Conservation (phyloP, 305 asterid genomes). For the Fraxinus ornus region DNA sequence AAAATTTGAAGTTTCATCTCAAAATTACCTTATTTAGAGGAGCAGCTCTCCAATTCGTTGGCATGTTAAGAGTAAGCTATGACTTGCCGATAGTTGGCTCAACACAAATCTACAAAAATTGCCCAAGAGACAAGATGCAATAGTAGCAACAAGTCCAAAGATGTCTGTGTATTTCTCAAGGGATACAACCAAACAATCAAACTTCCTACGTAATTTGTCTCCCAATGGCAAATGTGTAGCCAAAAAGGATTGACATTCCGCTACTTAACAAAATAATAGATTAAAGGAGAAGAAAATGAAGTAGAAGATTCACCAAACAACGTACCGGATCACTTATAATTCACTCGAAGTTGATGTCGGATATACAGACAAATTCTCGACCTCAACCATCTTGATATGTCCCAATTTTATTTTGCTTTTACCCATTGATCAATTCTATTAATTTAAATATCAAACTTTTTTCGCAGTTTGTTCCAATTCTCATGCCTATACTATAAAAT, state of each 20-base stretch:
- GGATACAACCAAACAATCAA: not conserved
- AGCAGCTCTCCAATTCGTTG: no score
- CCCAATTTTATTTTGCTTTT: not conserved
- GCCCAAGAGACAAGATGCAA: no score
- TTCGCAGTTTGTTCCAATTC: not conserved
- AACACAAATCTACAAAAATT: no score
- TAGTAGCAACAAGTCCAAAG: no score
- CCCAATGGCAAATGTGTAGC: not conserved
- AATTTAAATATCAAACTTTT: not conserved
- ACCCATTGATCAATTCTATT: not conserved
- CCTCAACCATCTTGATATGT: not conserved
- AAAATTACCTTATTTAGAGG: no score
- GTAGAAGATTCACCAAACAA: not conserved
- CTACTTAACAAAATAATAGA: not conserved
- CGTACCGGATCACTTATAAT: not conserved
- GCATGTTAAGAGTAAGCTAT: no score
- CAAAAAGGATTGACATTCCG: not conserved
- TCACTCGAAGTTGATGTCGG: not conserved
- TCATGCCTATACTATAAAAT: not conserved
- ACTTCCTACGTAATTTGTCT: not conserved
- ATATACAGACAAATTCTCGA: not conserved
- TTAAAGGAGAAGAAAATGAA: not conserved
- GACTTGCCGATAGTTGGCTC: no score
- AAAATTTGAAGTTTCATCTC: no score
- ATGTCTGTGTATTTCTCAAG: no score